phyloP scores from a whole-genome alignment of 2,329 filamentous ascomycete genomes.

The Thielaviopsis punctulata region DNA sequence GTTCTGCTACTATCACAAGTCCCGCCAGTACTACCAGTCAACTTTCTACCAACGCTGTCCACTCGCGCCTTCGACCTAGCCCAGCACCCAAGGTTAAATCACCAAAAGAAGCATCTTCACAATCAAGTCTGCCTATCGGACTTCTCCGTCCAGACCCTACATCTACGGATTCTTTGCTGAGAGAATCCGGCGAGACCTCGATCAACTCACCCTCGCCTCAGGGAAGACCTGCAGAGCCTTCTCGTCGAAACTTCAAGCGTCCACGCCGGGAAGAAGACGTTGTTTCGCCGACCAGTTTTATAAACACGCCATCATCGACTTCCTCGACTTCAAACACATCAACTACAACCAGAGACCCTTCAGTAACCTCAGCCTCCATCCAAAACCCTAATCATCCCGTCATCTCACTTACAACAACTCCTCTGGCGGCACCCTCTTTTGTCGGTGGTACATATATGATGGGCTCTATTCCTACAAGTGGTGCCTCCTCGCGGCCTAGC shows the following conservation, averaged over 20 bases:
- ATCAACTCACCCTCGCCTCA: background rate
- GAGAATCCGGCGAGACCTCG: background rate
- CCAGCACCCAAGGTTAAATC: background rate
- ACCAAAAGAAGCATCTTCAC: background rate
- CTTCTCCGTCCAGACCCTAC: conserved; percentile 1
- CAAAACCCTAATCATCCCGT: background rate
- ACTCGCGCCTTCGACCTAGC: background rate
- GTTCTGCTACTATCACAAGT: background rate
- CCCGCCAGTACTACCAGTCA: background rate
- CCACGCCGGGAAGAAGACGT: background rate
- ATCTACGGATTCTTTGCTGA: background rate
- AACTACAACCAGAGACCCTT: background rate
- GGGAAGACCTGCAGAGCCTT: background rate
- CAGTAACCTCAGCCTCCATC: background rate
- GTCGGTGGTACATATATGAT: conserved; percentile 8
- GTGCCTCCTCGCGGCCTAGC: conserved; percentile 5
- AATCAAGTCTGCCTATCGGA: background rate
- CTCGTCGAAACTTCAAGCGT: conserved; percentile 1
- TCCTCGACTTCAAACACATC: conserved; percentile 9
- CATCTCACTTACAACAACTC: background rate
- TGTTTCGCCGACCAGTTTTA: background rate
- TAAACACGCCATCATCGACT: conserved; percentile 1
- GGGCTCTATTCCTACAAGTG: conserved; percentile 9
- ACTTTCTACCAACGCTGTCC: background rate
- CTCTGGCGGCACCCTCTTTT: background rate